A percentile compares a stretch with the other conserved stretches of the same genome.
Evolutionary conservation across 1,284 basidiomycete genomes (phyloP).

Genomic region (Pseudozyma hubeiensis): DNA sequence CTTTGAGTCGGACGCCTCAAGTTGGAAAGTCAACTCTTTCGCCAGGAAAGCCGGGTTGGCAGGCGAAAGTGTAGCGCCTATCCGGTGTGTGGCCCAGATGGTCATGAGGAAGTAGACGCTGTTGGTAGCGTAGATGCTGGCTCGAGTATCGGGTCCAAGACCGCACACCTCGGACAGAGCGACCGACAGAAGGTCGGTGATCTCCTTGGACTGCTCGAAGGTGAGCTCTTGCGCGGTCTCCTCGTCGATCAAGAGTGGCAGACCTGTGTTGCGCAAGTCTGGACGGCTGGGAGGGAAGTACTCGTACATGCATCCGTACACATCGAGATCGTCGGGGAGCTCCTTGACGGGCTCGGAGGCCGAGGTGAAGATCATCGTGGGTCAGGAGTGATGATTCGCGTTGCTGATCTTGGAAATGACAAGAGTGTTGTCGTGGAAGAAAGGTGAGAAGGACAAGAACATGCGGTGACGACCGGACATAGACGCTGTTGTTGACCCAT

Average conservation of each 20-base stretch:
- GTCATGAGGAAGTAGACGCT: conserved; percentile 76
- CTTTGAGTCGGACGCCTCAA: conserved; percentile 73
- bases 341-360: conserved; percentile 32
- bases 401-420: neutral
- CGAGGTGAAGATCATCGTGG: conserved; percentile 51
- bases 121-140: conserved; percentile 55
- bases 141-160: conserved; percentile 39
- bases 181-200: conserved; percentile 48
- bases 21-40: conserved; percentile 74
- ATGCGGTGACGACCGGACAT: too few relatives aligned
- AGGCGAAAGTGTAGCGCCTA: conserved; percentile 79
- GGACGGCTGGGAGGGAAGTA: conserved; percentile 54
- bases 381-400: neutral
- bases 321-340: conserved; percentile 53
- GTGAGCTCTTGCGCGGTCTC: conserved; percentile 47
- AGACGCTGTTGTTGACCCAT: too few relatives aligned
- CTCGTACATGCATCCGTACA: conserved; percentile 56
- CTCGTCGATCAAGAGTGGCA: conserved; percentile 59
- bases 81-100: conserved; percentile 80
- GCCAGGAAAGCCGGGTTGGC: conserved; percentile 79
- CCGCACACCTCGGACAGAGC: conserved; percentile 27
- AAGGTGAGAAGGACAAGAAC: too few relatives aligned
- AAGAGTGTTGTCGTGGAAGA: too few relatives aligned
- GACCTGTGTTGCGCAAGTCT: conserved; percentile 49
- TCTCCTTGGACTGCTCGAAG: conserved; percentile 50